Percentiles rank a stretch among this genome's conserved stretches.
Evolutionary conservation across 257 asterid genomes (phyloP).

Genomic region (Buddleja alternifolia): DNA sequence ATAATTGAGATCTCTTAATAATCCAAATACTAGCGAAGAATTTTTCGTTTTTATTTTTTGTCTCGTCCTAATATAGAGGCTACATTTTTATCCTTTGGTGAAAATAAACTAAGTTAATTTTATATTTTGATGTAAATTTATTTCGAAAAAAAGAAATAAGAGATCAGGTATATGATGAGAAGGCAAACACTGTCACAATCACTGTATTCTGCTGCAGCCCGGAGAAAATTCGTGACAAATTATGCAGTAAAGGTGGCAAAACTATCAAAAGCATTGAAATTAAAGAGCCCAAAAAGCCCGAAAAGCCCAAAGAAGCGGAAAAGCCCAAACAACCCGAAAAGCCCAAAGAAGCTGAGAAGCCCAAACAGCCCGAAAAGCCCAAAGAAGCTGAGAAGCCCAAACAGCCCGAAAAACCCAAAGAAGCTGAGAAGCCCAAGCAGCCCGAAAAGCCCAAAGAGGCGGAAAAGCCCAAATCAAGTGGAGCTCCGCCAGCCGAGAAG

Average conservation of each 20-base stretch:
- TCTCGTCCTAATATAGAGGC: too few relatives aligned
- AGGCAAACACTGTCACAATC: constrained; percentile 60
- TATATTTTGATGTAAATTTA: background rate
- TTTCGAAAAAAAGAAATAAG: constrained; percentile 59
- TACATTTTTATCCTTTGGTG: background rate
- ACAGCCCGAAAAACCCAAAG: constrained; percentile 33
- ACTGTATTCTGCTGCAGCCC: constrained; percentile 83
- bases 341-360: constrained; percentile 31
- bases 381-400: constrained; percentile 28
- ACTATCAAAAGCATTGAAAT: constrained; percentile 69
- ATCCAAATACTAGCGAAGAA: too few relatives aligned
- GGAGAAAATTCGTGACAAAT: constrained; percentile 73
- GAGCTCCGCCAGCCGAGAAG: constrained; percentile 22
- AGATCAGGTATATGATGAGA: constrained; percentile 73
- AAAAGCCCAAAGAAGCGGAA: constrained; percentile 22
- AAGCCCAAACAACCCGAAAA: constrained; percentile 3
- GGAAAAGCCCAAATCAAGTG: constrained; percentile 34
- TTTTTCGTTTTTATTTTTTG: too few relatives aligned
- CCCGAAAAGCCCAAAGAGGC: constrained; percentile 38
- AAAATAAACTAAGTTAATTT: constrained; percentile 26
- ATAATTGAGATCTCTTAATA: too few relatives aligned
- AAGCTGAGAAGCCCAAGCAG: constrained; percentile 25
- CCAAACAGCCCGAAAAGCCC: constrained; percentile 32
- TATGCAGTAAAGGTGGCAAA: constrained; percentile 58
- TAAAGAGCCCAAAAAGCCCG: constrained; percentile 32